These are phyloP conservation scores for Neoarthrinium moseri DNA, from an alignment of 2,329 filamentous ascomycete genomes.

Conservation along the genomic window DNA sequence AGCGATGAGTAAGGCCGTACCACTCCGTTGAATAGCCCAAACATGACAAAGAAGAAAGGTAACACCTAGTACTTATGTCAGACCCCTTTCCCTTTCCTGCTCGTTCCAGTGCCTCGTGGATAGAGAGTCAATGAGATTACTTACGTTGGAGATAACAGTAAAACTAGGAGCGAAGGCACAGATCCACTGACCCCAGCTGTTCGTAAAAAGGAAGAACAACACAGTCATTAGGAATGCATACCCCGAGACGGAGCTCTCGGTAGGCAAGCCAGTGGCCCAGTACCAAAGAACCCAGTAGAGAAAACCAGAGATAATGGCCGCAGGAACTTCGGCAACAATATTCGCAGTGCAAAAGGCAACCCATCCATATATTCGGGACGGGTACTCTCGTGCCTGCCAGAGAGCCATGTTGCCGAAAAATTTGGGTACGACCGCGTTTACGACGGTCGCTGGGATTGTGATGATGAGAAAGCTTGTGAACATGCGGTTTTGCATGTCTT, in stretches of 20 bases:
- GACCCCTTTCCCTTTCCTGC: too few relatives aligned
- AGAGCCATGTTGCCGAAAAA: constrained; percentile 72
- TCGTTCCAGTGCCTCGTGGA: too few relatives aligned
- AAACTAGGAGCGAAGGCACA: constrained; percentile 78
- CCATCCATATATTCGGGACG: constrained; percentile 76
- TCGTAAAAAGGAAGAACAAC: constrained; percentile 75
- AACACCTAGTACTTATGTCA: constrained; percentile 41
- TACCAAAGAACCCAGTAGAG: constrained; percentile 79
- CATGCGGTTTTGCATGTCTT: constrained; percentile 75
- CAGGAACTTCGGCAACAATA: constrained; percentile 70
- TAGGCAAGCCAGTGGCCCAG: constrained; percentile 69
- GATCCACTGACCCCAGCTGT: constrained; percentile 80
- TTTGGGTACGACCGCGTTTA: constrained; percentile 75
- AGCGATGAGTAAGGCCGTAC: constrained; percentile 65
- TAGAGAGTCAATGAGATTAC: constrained; percentile 19
- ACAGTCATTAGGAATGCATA: constrained; percentile 79
- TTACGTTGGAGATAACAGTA: constrained; percentile 70
- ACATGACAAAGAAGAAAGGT: constrained; percentile 81
- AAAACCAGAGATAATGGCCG: constrained; percentile 60
- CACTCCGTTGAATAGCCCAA: constrained; percentile 75
- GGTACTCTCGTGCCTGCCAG: constrained; percentile 73
- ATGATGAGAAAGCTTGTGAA: constrained; percentile 70
- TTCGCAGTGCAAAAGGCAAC: constrained; percentile 73
- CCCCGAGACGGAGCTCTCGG: constrained; percentile 62
- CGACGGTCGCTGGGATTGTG: constrained; percentile 66